Conservation (phyloP, 2,329 filamentous ascomycete species). For the Rutstroemia sp. region DNA sequence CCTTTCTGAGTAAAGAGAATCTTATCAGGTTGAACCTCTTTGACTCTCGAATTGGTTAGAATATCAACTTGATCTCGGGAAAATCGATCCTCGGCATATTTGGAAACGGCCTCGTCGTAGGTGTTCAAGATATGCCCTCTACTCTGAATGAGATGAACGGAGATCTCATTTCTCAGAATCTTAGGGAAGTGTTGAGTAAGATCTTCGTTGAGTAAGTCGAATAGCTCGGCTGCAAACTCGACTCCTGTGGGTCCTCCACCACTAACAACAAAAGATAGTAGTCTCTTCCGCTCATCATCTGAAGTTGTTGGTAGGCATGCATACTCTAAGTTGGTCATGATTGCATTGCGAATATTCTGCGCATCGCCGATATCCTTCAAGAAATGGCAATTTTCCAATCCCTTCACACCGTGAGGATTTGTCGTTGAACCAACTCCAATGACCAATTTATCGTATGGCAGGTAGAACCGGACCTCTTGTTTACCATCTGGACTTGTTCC, state of each 20-base stretch:
- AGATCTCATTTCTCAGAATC: conserved; percentile 93
- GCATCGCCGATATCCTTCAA: conserved; percentile 94
- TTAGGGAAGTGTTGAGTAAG: conserved; percentile 75
- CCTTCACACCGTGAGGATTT: conserved; percentile 93
- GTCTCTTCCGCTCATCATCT: conserved; percentile 77
- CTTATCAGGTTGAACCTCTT: conserved; percentile 75
- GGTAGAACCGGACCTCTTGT: conserved; percentile 70
- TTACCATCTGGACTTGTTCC: conserved; percentile 64
- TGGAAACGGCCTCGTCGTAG: conserved; percentile 89
- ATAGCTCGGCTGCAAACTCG: conserved; percentile 94
- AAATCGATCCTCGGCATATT: conserved; percentile 87
- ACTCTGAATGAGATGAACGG: conserved; percentile 93
- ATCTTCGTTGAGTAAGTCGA: conserved; percentile 94
- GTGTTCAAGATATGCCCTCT: conserved; percentile 94
- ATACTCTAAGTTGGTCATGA: conserved; percentile 82
- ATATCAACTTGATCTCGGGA: conserved; percentile 86
- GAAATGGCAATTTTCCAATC: conserved; percentile 88
- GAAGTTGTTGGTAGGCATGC: conserved; percentile 88
- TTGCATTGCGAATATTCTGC: conserved; percentile 76
- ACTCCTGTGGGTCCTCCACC: conserved; percentile 95
- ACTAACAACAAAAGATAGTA: conserved; percentile 93
- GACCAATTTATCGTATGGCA: conserved; percentile 95
- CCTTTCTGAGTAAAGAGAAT: conserved; percentile 84
- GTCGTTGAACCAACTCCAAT: conserved; percentile 86
- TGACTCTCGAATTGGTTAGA: conserved; percentile 85